Evolutionary conservation across 2,329 filamentous ascomycete genomes (phyloP), one percentile per base, ranked within the genome.

Genomic region (Pezicula carpinea): DNA sequence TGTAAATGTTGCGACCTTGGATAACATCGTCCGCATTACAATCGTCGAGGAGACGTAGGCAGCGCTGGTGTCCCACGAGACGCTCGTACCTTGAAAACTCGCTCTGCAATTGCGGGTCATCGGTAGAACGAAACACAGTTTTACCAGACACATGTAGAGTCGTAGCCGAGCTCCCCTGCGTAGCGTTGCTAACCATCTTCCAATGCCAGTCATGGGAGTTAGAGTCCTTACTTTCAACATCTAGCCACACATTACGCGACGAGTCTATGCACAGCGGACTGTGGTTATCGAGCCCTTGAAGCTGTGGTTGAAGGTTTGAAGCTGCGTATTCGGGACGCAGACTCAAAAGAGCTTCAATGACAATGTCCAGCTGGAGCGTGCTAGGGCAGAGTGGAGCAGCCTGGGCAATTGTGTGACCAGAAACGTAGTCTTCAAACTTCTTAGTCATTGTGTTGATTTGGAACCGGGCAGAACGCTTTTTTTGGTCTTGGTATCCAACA

Each of bases 21-120:
- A 60, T 38, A 2, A 61, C 49, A 19, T 60, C 57, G 10, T 59
- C 57, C 2, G 51, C 54, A 14, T 56, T 43, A 8, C 39, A 43
- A 14, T 50, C 48, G 1, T 57, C n/a, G 4, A 62, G 53, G 8
- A 61, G 45, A 3, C 46, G 45, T 2, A 26, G 8, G 21, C 54
- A 59, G 6, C 49, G 52, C 3, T 32, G 11, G 6, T 40, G 41
- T 11, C 14, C 36, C 4, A 41, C 34, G 10, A 49, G 19, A 19
- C 47, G 34, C 22, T 36, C 43, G 13, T 23, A 42, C 21, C 36
- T 6, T 14, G 17, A 11, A 21, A 39, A 39, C 11, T 39, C 36
- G 19, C 36, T 14, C 21, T 19, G 18, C 4, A 19, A 10, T 18
- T 18, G 15, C 6, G 15, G 13, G 19, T 39, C 36, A 7, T 39